Evolutionary conservation across 352 stramenopile species (phyloP).

Genomic region (Globisporangium recalcitrans): DNA sequence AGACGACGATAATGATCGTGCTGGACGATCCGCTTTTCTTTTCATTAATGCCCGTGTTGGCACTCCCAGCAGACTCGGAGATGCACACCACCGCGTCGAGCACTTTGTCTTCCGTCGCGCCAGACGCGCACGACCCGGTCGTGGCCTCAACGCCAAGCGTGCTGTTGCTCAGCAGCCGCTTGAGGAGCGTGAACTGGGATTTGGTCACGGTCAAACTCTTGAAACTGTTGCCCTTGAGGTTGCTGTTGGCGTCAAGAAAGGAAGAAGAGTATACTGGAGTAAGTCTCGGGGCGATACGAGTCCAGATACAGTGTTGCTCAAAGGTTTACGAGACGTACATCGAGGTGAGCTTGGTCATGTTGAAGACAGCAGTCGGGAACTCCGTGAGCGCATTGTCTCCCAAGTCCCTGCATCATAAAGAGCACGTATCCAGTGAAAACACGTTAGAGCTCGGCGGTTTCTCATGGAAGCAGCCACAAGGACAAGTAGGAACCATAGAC

Average conservation of each 20-base stretch:
- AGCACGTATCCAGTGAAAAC: neutral
- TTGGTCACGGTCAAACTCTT: conserved; percentile 35
- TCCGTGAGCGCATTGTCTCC: conserved; percentile 45
- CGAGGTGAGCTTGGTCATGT: conserved; percentile 63
- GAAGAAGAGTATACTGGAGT: neutral
- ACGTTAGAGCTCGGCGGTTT: neutral
- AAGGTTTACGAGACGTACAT: conserved; percentile 25
- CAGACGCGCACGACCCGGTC: conserved; percentile 29
- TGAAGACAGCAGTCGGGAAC: conserved; percentile 56
- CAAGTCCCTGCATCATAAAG: conserved; percentile 28
- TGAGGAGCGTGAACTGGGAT: conserved; percentile 38
- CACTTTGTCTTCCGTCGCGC: conserved; percentile 32
- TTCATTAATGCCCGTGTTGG: neutral
- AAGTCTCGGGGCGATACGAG: neutral
- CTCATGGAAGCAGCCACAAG: neutral
- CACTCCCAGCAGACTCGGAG: conserved; percentile 14
- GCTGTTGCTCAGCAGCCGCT: conserved; percentile 35
- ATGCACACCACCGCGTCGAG: conserved; percentile 57
- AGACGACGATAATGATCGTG: conserved; percentile 49
- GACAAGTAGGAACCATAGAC: too few species aligned
- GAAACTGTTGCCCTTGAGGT: conserved; percentile 54
- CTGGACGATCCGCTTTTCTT: conserved; percentile 16
- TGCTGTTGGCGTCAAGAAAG: conserved; percentile 18
- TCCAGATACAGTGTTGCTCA: neutral
- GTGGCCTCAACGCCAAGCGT: conserved; percentile 32